Evolutionary conservation across 352 stramenopile species (phyloP).

Genomic region (Lagenidium giganteum): DNA sequence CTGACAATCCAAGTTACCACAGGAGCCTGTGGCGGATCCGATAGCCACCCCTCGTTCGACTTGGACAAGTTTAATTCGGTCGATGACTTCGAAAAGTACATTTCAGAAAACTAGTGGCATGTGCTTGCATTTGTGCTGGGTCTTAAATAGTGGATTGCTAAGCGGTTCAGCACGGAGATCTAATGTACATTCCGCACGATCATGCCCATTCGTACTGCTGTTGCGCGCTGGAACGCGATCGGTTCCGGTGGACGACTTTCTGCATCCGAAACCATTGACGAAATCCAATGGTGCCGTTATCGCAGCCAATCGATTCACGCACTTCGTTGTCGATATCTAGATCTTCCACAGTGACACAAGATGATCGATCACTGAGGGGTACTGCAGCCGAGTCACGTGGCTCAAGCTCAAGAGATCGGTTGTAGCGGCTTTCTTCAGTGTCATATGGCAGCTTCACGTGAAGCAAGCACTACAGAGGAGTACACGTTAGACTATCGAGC

Average conservation of each 20-base stretch:
- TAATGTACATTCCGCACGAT: no score
- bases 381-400: slow-evolving; percentile 41
- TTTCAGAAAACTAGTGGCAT: slow-evolving; percentile 40
- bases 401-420: slow-evolving; percentile 53
- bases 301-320: slow-evolving; percentile 43
- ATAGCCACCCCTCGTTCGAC: slow-evolving; percentile 1
- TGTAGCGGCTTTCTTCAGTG: slow-evolving; percentile 60
- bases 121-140: no score
- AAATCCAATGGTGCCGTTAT: slow-evolving; percentile 59
- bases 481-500: background rate
- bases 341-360: slow-evolving; percentile 35
- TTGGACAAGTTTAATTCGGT: slow-evolving; percentile 19
- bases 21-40: background rate
- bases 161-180: no score
- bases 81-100: slow-evolving; percentile 45
- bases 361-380: slow-evolving; percentile 44
- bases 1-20: background rate
- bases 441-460: slow-evolving; percentile 56
- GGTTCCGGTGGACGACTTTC: slow-evolving; percentile 58
- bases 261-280: slow-evolving; percentile 74
- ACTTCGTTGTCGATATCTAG: slow-evolving; percentile 62
- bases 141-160: no score
- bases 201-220: slow-evolving; percentile 58
- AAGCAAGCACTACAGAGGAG: slow-evolving; percentile 40
- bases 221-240: slow-evolving; percentile 38